These are phyloP conservation scores for Corynespora cassiicola DNA, from an alignment of 2,329 filamentous ascomycete species.

Conservation along the genomic window DNA sequence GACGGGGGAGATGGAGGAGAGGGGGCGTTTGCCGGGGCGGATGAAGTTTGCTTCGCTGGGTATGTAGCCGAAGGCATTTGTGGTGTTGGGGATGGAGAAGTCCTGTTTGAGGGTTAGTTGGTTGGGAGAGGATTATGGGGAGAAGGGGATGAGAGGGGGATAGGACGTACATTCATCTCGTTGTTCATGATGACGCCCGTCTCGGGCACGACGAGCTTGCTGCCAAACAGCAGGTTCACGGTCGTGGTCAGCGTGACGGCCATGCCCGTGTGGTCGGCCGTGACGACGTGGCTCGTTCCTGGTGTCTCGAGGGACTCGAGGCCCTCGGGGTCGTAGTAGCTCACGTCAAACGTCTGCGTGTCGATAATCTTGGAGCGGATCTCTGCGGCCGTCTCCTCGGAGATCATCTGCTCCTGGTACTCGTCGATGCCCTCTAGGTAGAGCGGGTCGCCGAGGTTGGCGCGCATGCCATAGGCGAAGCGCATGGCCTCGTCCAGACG, in stretches of 20 bases:
- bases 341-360: constrained; percentile 71
- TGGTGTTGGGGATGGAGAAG: constrained; percentile 80
- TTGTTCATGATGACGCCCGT: constrained; percentile 79
- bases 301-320: constrained; percentile 73
- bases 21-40: constrained; percentile 77
- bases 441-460: constrained; percentile 81
- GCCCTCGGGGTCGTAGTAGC: constrained; percentile 73
- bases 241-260: constrained; percentile 85
- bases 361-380: constrained; percentile 76
- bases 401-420: constrained; percentile 73
- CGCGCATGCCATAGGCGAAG: constrained; percentile 81
- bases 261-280: constrained; percentile 75
- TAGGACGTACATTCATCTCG: constrained; percentile 51
- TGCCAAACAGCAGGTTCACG: constrained; percentile 86
- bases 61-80: constrained; percentile 85
- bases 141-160: neutral
- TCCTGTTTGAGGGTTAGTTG: constrained; percentile 59
- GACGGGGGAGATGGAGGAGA: constrained; percentile 82
- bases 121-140: constrained; percentile 1
- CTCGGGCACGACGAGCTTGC: constrained; percentile 76
- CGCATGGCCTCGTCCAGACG: constrained; percentile 86
- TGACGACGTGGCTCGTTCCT: constrained; percentile 76
- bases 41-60: constrained; percentile 84
- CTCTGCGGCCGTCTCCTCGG: constrained; percentile 61
- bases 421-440: constrained; percentile 70